Evolutionary conservation across 2,329 filamentous ascomycete species (phyloP), one percentile per base, ranked within the genome.

Genomic region (Epichloe sp.): DNA sequence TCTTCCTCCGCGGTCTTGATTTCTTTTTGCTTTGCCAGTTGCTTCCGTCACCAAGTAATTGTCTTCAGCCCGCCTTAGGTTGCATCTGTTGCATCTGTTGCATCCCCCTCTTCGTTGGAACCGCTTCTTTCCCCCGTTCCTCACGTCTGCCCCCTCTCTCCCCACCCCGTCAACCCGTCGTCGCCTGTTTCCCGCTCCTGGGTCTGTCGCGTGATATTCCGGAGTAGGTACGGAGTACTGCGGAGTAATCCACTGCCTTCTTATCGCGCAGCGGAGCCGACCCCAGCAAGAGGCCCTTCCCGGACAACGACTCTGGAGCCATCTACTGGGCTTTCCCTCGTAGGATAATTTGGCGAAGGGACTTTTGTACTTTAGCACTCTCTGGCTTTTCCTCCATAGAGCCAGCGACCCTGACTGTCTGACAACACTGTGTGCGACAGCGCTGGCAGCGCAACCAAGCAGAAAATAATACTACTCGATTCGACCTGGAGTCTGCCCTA

Each of bases 361-460:
- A 68, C 66, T 69, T 68, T 68, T 68, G 66, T 65, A 63, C 60
- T 50, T 37, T 50, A 60, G 60, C 58, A 56, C 60, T 63, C 60
- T 60, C 60, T 62, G 60, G 59, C 65, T 66, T 66, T 65, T 60
- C 62, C 55, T 59, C 56, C 60, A 56, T 17, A 55, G 55, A 48
- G 23, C 47, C 40, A 55, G 38, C 52, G 43, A 47, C 47, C 45
- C 36, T 35, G 40, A 26, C 23, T 26, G 23, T 26, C 23, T 26
- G 23, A 26, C 23, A 26, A 26, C 23, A 26, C 43, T 50, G 50
- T 41, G 38, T 52, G 14, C 23, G 36, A 46, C 50, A 35, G 42
- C 42, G 45, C 41, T 46, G 43, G 34, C 34, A 48, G 45, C 48
- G 48, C 26, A 31, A 3, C 26, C 26, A 44, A 17, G 31, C 44